These are phyloP conservation scores for Pichia nanzhaoensis DNA, from an alignment of 805 yeast genomes.

Conservation along the genomic window DNA sequence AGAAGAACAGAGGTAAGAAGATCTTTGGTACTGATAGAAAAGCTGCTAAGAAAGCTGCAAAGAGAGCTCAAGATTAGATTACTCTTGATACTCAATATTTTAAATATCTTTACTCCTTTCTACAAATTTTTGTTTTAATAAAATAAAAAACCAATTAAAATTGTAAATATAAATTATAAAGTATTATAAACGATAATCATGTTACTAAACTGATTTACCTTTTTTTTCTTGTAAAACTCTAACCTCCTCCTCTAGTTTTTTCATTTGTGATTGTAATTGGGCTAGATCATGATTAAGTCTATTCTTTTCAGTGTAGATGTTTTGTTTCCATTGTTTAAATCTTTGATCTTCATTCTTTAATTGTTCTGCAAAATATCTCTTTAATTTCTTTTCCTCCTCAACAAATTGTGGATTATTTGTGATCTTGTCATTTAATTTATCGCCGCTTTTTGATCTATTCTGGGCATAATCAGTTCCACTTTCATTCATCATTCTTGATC, in stretches of 20 bases:
- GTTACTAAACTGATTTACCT: constrained; percentile 25
- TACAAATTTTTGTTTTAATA: constrained; percentile 5
- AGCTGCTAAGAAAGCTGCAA: constrained; percentile 88
- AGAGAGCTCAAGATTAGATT: constrained; percentile 87
- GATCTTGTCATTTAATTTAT: constrained; percentile 34
- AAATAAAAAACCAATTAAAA: constrained; percentile 7
- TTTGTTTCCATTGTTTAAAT: constrained; percentile 97
- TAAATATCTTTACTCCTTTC: constrained; percentile 1
- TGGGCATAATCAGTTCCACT: constrained; percentile 18
- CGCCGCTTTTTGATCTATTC: constrained; percentile 13
- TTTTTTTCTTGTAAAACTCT: constrained; percentile 52
- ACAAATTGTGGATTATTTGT: constrained; percentile 81
- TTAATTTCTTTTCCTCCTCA: constrained; percentile 92
- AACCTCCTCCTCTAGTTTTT: constrained; percentile 69
- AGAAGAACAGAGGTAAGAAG: constrained; percentile 99
- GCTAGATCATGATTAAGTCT: constrained; percentile 91
- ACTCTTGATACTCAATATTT: constrained; percentile 23
- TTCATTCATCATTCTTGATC: constrained; percentile 60
- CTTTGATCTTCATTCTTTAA: constrained; percentile 94
- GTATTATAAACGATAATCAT: background rate
- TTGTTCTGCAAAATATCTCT: constrained; percentile 93
- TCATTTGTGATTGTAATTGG: constrained; percentile 73
- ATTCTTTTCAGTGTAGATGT: constrained; percentile 90
- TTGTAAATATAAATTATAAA: constrained; percentile 1
- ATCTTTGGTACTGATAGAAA: constrained; percentile 96